Base-by-base conservation (phyloP, 1,139 yeast genomes). In the Pichia sp. region DNA sequence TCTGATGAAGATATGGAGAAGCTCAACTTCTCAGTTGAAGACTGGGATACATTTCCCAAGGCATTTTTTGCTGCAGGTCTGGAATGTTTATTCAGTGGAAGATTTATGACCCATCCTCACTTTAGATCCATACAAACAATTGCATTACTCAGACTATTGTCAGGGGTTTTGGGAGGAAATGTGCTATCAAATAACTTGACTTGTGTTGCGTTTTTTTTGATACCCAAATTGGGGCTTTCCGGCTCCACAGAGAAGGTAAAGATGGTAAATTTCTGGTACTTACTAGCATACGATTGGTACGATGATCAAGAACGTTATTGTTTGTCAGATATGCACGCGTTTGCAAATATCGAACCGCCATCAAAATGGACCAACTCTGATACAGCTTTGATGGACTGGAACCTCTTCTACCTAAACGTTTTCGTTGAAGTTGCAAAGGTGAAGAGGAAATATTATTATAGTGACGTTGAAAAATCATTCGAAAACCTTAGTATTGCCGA, bases 71-170 rank as follows among this genome's bases (percentile, higher is more conserved):
- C 56, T 10, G 58, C 63, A 19, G 47, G 59, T 1, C 34, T 60
- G 12, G 67, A 62, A 39, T 57, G 61, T 37, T 48, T 63, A 5
- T 55, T 48, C 36, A 44, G 66, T 20, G 64, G 63, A 6, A 53
- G 63, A 33, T 58, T 47, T 32, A 49, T 60, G 53, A 53, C 56
- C 13, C 48, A 47, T 34, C 63, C 63, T 2, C 50, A 52, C 27
- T 42, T 60, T 5, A 42, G 42, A 21, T 45, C 60, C 1, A 40
- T 63, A 11, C 66, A 63, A 38, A 44, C 51, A 5, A 56, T 56
- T 39, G 42, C 56, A 8, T 42, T 63, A n/a, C 30, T 62, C 21
- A 54, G 58, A 19, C 43, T 59, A 3, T 49, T 58, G 20, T 51
- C 55, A 15, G 56, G 53, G 21, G 53, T 55, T 1, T 43, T 59